Evolutionary conservation across 441 rosid genomes (phyloP), one percentile per base, ranked within the genome.

Genomic region (Croton setiger): DNA sequence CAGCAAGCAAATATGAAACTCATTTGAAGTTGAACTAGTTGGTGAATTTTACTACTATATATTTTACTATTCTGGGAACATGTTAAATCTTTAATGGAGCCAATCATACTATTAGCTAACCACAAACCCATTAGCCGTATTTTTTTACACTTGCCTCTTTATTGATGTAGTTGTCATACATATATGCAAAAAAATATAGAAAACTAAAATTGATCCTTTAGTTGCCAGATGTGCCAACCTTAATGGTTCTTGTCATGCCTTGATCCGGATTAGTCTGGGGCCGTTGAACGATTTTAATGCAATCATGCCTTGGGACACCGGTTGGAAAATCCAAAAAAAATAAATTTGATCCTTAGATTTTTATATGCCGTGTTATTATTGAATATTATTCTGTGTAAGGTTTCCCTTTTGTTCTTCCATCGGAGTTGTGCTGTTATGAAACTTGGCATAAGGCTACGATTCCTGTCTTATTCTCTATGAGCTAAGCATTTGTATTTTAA

Each of bases 401-500:
- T 10, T 14, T 3, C 56, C 7, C 33, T 57, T 57, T 14, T 57
- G 9, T 57, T 14, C 33, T 18, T 52, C 3, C 20, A 18, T 18
- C 27, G 27, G 8, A 20, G 20, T 6, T n/a, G 12, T 52, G 27
- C 18, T 14, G 7, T 3, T 55, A n/a, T 37, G 12, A 39, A 60
- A 18, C 0, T 8, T 18, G 49, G 11, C 3, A 37, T 37, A 18
- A 37, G 33, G 47, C 48, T 60, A 8, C 20, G 4, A 18, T 53
- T 53, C 4, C 18, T 39, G 13, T 9, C 47, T 45, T 59, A 7
- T 48, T n/a, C 4, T 36, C 35, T 52, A 27, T 21, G 17, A 10
- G 17, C 27, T 7, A 33, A 41, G 62, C 60, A 48, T 35, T 73
- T 59, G 60, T 67, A 0, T 80, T 56, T 76, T 57, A 66, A 70